phyloP scores from a whole-genome alignment of 345 rosid species.

The Sapria himalayana region DNA sequence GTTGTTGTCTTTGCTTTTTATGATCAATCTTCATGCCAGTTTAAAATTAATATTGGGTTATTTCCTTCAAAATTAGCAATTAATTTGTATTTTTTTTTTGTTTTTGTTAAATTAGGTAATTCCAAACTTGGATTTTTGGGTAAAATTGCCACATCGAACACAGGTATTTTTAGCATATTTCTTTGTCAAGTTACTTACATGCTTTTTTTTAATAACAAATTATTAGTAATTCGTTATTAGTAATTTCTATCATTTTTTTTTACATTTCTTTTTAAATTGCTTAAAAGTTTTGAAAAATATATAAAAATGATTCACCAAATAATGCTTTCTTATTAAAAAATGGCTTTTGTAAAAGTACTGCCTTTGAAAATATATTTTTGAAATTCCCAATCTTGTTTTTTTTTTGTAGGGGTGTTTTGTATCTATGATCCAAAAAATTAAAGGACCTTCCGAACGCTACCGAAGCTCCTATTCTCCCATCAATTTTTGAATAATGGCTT shows the following conservation, averaged over 20 bases:
- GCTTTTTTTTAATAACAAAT: no score
- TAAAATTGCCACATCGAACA: slow-evolving; percentile 43
- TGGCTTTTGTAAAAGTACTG: neutral
- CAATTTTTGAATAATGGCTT: slow-evolving; percentile 35
- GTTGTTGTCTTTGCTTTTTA: no score
- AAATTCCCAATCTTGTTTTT: neutral
- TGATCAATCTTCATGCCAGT: no score
- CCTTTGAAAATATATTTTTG: neutral
- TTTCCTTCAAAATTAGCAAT: no score
- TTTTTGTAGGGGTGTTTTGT: slow-evolving; percentile 34
- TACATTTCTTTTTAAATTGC: slow-evolving; percentile 1
- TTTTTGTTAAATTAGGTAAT: slow-evolving; percentile 29
- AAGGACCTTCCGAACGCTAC: slow-evolving; percentile 40
- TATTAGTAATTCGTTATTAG: no score
- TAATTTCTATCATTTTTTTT: neutral
- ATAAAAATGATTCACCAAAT: neutral
- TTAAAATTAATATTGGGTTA: no score
- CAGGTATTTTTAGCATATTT: slow-evolving; percentile 25
- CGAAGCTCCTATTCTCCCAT: slow-evolving; percentile 47
- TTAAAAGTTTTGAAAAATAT: neutral
- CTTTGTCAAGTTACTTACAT: no score
- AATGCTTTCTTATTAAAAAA: neutral
- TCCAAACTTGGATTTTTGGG: slow-evolving; percentile 75
- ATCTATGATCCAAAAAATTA: slow-evolving; percentile 28
- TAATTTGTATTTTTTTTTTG: neutral